Conservation (phyloP, 306 rosid species). For the Vicia faba region DNA sequence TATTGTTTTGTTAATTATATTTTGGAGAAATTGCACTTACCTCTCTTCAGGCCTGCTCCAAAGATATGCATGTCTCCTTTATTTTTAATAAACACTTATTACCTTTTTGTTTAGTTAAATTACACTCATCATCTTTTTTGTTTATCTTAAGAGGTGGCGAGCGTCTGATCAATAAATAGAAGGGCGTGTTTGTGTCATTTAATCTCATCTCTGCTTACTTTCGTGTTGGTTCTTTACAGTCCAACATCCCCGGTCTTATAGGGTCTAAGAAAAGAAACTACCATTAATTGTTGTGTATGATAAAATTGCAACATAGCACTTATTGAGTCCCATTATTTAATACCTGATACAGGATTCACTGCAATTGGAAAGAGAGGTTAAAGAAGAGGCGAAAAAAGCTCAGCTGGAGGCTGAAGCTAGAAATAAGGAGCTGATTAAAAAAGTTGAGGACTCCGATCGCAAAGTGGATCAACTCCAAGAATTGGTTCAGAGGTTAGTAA, state of each 20-base stretch:
- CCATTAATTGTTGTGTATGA: conserved; percentile 1
- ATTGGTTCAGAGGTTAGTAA: conserved; percentile 88
- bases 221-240: too few species aligned
- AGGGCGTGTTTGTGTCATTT: conserved; percentile 3
- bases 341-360: conserved; percentile 61
- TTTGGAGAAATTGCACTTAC: conserved; percentile 2
- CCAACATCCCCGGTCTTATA: too few species aligned
- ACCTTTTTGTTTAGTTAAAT: too few species aligned
- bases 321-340: conserved; percentile 35
- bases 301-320: conserved; percentile 25
- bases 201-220: too few species aligned
- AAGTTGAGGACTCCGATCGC: conserved; percentile 71
- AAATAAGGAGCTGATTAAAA: conserved; percentile 72
- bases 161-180: background rate
- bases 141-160: background rate
- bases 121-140: background rate
- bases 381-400: conserved; percentile 71
- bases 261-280: background rate
- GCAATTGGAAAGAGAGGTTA: conserved; percentile 63
- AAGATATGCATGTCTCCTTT: background rate
- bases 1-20: conserved; percentile 1
- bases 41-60: background rate
- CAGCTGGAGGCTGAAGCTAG: conserved; percentile 65
- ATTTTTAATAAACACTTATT: too few species aligned
- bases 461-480: conserved; percentile 92